A percentile compares a stretch with the other conserved stretches of the same genome.
These are phyloP conservation scores for Alternaria novae-zelandiae DNA, from an alignment of 2,329 filamentous ascomycete species.

Conservation along the genomic window DNA sequence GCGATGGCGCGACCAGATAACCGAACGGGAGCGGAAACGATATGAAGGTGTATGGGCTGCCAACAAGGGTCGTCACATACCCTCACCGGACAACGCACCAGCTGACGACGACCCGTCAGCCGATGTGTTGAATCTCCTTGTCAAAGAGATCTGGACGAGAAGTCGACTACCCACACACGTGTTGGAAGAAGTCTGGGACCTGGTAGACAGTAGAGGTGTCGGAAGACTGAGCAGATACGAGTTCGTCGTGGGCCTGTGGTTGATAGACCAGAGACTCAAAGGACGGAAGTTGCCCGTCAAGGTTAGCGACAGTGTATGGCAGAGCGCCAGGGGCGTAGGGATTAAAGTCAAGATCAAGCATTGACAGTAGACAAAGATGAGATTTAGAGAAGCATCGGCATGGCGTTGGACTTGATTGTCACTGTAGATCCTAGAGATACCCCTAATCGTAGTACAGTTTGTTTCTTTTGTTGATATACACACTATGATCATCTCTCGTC, in stretches of 20 bases:
- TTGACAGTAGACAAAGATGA: neutral
- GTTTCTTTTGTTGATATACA: neutral
- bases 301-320: constrained; percentile 78
- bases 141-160: constrained; percentile 76
- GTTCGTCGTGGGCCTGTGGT: constrained; percentile 84
- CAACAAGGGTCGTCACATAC: constrained; percentile 66
- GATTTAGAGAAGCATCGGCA: constrained; percentile 5
- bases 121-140: constrained; percentile 71
- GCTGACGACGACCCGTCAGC: constrained; percentile 47
- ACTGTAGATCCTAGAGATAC: constrained; percentile 32
- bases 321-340: constrained; percentile 63
- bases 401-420: constrained; percentile 19
- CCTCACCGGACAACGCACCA: constrained; percentile 14
- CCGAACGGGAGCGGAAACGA: constrained; percentile 73
- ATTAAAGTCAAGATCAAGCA: constrained; percentile 43
- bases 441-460: constrained; percentile 21
- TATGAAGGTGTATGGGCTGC: constrained; percentile 88
- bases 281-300: constrained; percentile 76
- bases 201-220: constrained; percentile 66
- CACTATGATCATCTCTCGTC: neutral
- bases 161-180: constrained; percentile 72
- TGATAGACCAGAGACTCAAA: constrained; percentile 80
- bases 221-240: constrained; percentile 70
- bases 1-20: constrained; percentile 78
- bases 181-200: constrained; percentile 76